Evolutionary conservation across 768 basidiomycete genomes (phyloP).

Genomic region (Imleria badia): DNA sequence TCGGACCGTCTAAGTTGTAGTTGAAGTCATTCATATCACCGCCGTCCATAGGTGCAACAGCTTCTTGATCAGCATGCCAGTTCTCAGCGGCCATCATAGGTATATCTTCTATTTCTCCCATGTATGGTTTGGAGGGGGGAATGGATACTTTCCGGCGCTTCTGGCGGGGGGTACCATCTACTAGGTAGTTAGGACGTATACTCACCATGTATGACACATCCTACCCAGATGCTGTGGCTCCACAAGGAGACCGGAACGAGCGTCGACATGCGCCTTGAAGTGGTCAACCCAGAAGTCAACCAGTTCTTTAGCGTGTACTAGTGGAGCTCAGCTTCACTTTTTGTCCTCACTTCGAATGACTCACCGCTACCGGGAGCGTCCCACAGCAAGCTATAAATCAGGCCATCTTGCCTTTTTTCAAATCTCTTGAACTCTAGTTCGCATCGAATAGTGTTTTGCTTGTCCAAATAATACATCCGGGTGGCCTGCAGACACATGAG

Average conservation of each 20-base stretch:
- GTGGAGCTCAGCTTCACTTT: constrained; percentile 2
- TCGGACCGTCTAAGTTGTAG: constrained; percentile 25
- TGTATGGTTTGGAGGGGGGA: not conserved
- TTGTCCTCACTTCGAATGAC: constrained; percentile 19
- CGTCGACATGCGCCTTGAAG: constrained; percentile 68
- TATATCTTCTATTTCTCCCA: not conserved
- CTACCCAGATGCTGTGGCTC: constrained; percentile 14
- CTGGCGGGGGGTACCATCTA: constrained; percentile 40
- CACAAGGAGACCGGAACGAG: constrained; percentile 41
- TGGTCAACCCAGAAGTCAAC: constrained; percentile 74
- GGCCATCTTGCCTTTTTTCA: constrained; percentile 52
- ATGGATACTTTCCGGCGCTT: constrained; percentile 48
- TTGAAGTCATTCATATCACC: constrained; percentile 24
- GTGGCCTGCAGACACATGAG: constrained; percentile 43
- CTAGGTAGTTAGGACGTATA: constrained; percentile 3
- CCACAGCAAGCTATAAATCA: constrained; percentile 67
- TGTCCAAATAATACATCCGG: constrained; percentile 64
- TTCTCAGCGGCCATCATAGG: constrained; percentile 4
- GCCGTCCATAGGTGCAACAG: constrained; percentile 1
- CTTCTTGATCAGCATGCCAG: constrained; percentile 13
- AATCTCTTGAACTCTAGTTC: constrained; percentile 50
- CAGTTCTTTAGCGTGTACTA: constrained; percentile 67
- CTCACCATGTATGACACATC: not conserved
- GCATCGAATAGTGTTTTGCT: constrained; percentile 53
- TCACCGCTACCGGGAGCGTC: constrained; percentile 63